Evolutionary conservation across 2,329 filamentous ascomycete species (phyloP).

Genomic region (Diplodia corticola): DNA sequence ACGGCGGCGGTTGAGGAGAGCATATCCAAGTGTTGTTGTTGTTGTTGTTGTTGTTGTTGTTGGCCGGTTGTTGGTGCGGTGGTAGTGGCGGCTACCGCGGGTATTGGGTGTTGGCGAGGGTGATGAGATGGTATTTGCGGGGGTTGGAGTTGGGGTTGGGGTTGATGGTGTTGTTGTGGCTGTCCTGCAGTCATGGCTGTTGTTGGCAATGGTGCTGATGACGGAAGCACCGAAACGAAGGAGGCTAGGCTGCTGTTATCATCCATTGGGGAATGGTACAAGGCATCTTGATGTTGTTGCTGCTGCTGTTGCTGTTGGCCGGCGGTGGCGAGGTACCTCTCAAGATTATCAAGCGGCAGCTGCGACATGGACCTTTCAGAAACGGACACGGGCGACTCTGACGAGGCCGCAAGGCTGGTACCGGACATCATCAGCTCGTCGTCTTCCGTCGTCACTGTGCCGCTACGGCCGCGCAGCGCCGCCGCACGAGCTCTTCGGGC

Average conservation of each 20-base stretch:
- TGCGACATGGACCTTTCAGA: not conserved
- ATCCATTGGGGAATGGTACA: not conserved
- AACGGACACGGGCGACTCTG: not conserved
- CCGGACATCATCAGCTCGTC: not conserved
- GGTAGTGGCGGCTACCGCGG: not conserved
- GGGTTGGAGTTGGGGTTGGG: no score
- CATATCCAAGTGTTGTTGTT: not conserved
- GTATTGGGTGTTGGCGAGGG: not conserved
- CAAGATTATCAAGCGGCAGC: slow-evolving; percentile 6
- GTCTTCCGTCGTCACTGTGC: not conserved
- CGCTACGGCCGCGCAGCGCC: not conserved
- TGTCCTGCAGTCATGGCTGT: not conserved
- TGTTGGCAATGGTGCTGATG: not conserved
- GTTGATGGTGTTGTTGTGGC: not conserved
- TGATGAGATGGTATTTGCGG: not conserved
- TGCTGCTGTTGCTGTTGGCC: not conserved
- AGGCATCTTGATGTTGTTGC: not conserved
- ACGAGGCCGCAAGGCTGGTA: not conserved
- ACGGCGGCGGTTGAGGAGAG: not conserved
- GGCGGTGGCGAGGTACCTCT: not conserved
- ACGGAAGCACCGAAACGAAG: not conserved
- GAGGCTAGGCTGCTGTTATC: not conserved
- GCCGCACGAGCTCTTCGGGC: slow-evolving; percentile 1
- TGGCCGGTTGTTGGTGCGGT: not conserved
- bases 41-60: not conserved